These are phyloP conservation scores for Cladosporium halotolerans DNA, from an alignment of 2,329 filamentous ascomycete species.

Conservation along the genomic window DNA sequence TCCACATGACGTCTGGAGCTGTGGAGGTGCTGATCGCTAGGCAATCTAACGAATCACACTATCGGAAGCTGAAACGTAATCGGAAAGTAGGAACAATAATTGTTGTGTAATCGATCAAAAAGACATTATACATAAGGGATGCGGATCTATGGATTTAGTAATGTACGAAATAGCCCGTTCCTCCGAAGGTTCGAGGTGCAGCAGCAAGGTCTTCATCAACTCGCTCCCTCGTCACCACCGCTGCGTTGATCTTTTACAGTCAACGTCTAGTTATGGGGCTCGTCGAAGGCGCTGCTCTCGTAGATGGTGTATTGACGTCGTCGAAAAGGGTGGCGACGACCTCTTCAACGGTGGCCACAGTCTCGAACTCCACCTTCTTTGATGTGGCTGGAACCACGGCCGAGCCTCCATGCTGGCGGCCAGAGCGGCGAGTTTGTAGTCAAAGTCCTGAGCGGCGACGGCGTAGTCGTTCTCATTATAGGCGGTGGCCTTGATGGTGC, in stretches of 20 bases:
- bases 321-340: background rate
- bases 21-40: too few species aligned
- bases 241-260: background rate
- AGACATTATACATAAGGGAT: background rate
- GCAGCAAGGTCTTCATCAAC: too few species aligned
- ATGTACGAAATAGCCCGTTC: too few species aligned
- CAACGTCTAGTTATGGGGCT: background rate
- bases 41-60: background rate
- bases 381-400: background rate
- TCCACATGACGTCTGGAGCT: too few species aligned
- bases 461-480: background rate
- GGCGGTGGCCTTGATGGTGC: background rate
- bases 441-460: background rate
- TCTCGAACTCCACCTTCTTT: background rate
- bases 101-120: background rate
- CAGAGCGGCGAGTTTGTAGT: background rate
- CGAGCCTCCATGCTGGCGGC: background rate
- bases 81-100: background rate
- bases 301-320: background rate
- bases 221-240: too few species aligned
- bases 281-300: background rate
- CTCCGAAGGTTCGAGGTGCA: too few species aligned
- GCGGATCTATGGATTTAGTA: too few species aligned
- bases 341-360: background rate
- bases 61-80: constrained; percentile 4